Conservation (phyloP, 2,329 filamentous ascomycete genomes). For the Cordyceps javanica region DNA sequence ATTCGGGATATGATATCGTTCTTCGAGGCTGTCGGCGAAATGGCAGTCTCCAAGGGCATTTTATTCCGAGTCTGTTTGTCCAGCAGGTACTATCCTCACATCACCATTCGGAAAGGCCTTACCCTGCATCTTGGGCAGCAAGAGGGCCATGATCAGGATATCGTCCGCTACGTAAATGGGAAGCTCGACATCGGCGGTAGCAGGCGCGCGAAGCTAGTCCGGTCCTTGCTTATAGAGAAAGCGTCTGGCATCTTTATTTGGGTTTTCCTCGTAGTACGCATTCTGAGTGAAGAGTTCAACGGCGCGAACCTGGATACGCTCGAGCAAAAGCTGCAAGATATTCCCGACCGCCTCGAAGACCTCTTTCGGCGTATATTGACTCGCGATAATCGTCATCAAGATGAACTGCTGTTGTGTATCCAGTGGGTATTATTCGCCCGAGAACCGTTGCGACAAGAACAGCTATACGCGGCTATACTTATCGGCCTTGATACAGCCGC, state of each 20-base stretch:
- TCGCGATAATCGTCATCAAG: slow-evolving; percentile 22
- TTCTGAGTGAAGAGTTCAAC: slow-evolving; percentile 30
- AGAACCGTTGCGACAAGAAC: slow-evolving; percentile 32
- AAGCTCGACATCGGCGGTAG: slow-evolving; percentile 10
- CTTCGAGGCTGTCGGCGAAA: slow-evolving; percentile 31
- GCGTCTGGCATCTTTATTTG: slow-evolving; percentile 39
- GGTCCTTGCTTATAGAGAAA: slow-evolving; percentile 26
- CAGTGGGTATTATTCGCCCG: slow-evolving; percentile 47
- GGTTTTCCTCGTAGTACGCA: slow-evolving; percentile 32
- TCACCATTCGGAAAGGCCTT: slow-evolving; percentile 20
- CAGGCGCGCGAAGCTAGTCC: neutral
- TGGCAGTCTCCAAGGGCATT: slow-evolving; percentile 9
- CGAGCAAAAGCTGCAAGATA: slow-evolving; percentile 23
- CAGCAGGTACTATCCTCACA: slow-evolving; percentile 40
- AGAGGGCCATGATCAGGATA: slow-evolving; percentile 20
- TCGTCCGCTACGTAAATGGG: slow-evolving; percentile 17
- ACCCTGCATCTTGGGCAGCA: slow-evolving; percentile 14
- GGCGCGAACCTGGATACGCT: slow-evolving; percentile 21
- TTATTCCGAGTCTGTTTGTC: slow-evolving; percentile 36
- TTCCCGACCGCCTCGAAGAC: slow-evolving; percentile 35
- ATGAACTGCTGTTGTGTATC: slow-evolving; percentile 39
- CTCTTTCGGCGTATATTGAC: slow-evolving; percentile 43
- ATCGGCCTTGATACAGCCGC: neutral
- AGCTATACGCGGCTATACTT: slow-evolving; percentile 34
- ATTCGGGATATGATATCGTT: slow-evolving; percentile 35